Base-by-base conservation (phyloP, 2,329 filamentous ascomycete species). In the Chaetomium globosum region DNA sequence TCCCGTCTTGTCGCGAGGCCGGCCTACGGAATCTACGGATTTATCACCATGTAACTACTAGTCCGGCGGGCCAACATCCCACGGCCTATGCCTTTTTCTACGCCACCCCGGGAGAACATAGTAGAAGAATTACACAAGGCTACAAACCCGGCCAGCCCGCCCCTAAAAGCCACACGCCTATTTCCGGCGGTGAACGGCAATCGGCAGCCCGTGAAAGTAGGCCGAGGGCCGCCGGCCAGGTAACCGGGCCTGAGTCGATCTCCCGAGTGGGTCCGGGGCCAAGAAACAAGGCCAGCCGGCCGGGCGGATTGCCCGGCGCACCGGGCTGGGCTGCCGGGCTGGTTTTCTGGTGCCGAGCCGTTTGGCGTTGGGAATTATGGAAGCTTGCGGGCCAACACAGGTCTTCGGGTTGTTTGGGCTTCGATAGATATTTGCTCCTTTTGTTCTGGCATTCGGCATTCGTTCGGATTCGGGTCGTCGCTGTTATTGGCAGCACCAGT, bases 291-390 rank as follows among this genome's bases (percentile, higher is more conserved):
- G 59, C 48, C 48, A 49, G 49, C 23, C 31, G 57, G 57, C 23
- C 16, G 54, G 54, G 16, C 33, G 36, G 21, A n/a, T 39, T n/a
- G 13, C 19, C 12, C 52, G 19, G 31, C 23, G 52, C 30, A 6
- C 57, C 58, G 30, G 31, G 49, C 58, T 46, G 30, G 43, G 31
- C 31, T 26, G 53, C 31, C 19, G 21, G 53, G 53, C 53, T 28
- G 26, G 53, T 26, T 23, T 56, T 56, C 19, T 12, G 33, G 53
- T 26, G 30, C n/a, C 53, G 30, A 56, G 31, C n/a, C 33, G 61
- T 63, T 58, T 58, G 46, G 33, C 48, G 36, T 63, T 43, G 39
- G 39, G 39, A 58, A 28, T 57, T 58, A 26, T 63, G 43, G 61
- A 3, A 52, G 33, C 10, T 46, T 5, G 13, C 28, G 60, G 60